These are phyloP conservation scores for Candida multigemmis DNA, from an alignment of 805 yeast species.

Conservation along the genomic window DNA sequence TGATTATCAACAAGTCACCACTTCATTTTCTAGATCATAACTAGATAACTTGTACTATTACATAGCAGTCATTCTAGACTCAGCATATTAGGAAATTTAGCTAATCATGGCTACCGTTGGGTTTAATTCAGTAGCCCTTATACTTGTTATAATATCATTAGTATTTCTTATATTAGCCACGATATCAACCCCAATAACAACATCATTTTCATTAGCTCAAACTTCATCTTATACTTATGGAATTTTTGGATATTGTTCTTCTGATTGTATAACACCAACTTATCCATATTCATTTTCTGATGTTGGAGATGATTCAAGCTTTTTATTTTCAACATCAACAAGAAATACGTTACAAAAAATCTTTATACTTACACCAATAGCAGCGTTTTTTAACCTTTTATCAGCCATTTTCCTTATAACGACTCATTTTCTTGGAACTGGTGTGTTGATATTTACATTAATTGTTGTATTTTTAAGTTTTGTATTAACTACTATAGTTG, in stretches of 20 bases:
- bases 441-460: constrained; percentile 28
- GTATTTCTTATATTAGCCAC: constrained; percentile 57
- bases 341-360: constrained; percentile 46
- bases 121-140: constrained; percentile 8
- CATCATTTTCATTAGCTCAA: constrained; percentile 39
- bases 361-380: constrained; percentile 55
- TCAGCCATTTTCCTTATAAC: constrained; percentile 13
- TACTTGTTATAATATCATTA: constrained; percentile 43
- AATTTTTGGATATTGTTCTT: constrained; percentile 55
- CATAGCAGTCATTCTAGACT: too few relatives aligned
- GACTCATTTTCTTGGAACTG: constrained; percentile 14
- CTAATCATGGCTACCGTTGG: too few relatives aligned
- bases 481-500: constrained; percentile 42
- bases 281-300: constrained; percentile 36
- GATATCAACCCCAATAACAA: constrained; percentile 52
- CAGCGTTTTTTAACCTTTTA: constrained; percentile 52
- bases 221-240: constrained; percentile 45
- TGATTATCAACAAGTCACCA: too few relatives aligned
- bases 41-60: too few relatives aligned
- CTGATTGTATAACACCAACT: constrained; percentile 33
- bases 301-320: constrained; percentile 20
- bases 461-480: constrained; percentile 41
- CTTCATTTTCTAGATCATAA: too few relatives aligned
- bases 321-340: constrained; percentile 39
- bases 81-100: too few relatives aligned